Evolutionary conservation across 495 filamentous ascomycete genomes (phyloP), one percentile per base, ranked within the genome.

Genomic region (Neurospora sp.): DNA sequence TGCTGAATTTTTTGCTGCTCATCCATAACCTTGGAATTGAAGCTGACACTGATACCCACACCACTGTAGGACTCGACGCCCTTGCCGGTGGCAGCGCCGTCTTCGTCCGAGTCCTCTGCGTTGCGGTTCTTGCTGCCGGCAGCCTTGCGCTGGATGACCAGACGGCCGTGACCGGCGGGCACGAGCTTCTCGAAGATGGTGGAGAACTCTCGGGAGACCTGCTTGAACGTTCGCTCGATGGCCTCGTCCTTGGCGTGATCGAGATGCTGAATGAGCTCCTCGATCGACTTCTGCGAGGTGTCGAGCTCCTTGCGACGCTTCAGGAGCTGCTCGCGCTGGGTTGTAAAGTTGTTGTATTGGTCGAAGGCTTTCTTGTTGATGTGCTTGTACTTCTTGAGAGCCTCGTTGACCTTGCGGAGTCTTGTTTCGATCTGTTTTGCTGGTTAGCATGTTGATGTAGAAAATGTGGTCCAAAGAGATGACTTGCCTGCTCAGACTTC

Each of bases 331-430:
- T 97, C 93, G 6, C 95, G 91, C 80, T 98, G 93, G 72, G 90
- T 92, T 24, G 95, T 98, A 82, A 98, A 98, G 82, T 90, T 96
- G 83, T 94, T 95, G 86, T 98, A 98, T 81, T 99, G 96, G 81
- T 99, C 96, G 75, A 98, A 97, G 0, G 96, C 96, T 81, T 99
- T 99, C 84, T 98, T 99, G 88, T 99, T 99, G 79, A 99, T 93
- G 77, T 97, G 93, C 40, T 92, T 92, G 84, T 94, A 98, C 79
- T 98, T 97, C 83, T 98, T 98, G 59, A 99, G 86, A 0, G 91
- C 88, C 73, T 97, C 93, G 77, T 97, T 97, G 81, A 95, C 93
- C 80, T 96, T 97, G 82, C 96, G 92, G 9, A 99, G 89, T 31
- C 91, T 91, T 76, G 91, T 90, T n/a, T 93, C 90, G 34, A 97